These are phyloP conservation scores for Oryza meridionalis DNA, from an alignment of 176 grass and related monocot genomes.

Conservation along the genomic window DNA sequence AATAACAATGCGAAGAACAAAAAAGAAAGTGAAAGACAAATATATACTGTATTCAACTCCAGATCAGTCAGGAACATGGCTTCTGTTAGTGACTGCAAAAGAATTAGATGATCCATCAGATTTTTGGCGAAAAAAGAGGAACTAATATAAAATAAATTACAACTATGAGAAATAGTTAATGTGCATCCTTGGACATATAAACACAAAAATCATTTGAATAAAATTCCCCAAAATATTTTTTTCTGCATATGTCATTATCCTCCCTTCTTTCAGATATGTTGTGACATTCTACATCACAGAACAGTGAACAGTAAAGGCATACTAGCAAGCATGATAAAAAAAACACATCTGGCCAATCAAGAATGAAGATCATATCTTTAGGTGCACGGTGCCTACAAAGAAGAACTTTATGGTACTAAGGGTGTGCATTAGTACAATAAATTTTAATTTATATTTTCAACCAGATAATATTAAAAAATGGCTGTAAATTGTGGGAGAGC, in stretches of 20 bases:
- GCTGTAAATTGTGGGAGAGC: background rate
- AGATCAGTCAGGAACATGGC: slow-evolving; percentile 96
- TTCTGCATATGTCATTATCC: background rate
- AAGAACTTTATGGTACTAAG: background rate
- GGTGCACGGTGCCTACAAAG: background rate
- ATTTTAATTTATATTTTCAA: background rate
- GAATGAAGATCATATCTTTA: background rate
- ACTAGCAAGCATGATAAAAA: background rate
- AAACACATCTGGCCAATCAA: background rate
- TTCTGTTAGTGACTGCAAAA: slow-evolving; percentile 84
- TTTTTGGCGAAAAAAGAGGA: slow-evolving; percentile 7
- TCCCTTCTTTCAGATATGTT: background rate
- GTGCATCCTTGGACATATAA: background rate
- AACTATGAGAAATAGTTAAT: background rate
- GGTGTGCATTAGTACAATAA: background rate
- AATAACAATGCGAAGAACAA: slow-evolving; percentile 5
- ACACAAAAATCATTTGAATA: background rate
- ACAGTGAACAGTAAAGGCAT: slow-evolving; percentile 3
- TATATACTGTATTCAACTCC: slow-evolving; percentile 80
- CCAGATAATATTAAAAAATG: background rate
- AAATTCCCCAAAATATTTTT: background rate
- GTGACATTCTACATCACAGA: background rate
- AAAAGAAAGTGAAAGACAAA: slow-evolving; percentile 33
- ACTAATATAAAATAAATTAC: background rate
- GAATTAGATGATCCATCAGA: slow-evolving; percentile 38